Base-by-base conservation (phyloP, 371 early-diverging fungal genomes). In the Mucor indicus region DNA sequence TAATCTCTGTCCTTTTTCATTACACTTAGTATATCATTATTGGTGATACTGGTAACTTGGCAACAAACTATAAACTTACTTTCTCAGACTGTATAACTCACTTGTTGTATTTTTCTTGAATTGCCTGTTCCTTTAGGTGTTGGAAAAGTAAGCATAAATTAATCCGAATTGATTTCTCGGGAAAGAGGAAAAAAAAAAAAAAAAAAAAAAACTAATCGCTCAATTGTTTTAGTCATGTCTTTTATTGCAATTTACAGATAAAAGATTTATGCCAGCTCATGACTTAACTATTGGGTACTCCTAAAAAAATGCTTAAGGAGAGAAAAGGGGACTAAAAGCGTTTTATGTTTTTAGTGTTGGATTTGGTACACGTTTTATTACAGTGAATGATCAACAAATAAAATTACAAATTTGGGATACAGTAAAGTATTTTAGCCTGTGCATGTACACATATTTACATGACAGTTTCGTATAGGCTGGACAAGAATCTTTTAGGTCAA, bases 341-440 rank as follows among this genome's bases (percentile, higher is more conserved):
- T n/a, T n/a, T 36, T 20, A 29, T 19, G 3, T 19, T 41, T 38
- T 33, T 60, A 83, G 85, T 50, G 91, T 91, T 36, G 91, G 87
- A 51, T 91, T 90, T 68, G 91, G 91, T 17, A 86, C 91, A 37
- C 82, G 87, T 42, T 86, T 88, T 57, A 83, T 91, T 53, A 79
- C 73, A 41, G 84, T 95, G 21, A 85, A 88, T 32, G 82, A 79
- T 47, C 84, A 87, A 53, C 85, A 81, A 56, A 86, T 97, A 55
- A 97, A 97, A 72, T 81, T 99, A 20, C 98, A 98, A 66, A 93
- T 98, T 51, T 99, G 99, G 99, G 99, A 99, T 75, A 98, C 99
- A 11, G 95, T 93, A 63, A 81, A 85, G n/a, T 13, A 48, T 39
- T 11, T 17, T 39, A 29, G 15, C 15, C 11, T 15, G n/a, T 41